Conservation (phyloP, 352 stramenopile genomes). For the Aphanomyces euteiches region DNA sequence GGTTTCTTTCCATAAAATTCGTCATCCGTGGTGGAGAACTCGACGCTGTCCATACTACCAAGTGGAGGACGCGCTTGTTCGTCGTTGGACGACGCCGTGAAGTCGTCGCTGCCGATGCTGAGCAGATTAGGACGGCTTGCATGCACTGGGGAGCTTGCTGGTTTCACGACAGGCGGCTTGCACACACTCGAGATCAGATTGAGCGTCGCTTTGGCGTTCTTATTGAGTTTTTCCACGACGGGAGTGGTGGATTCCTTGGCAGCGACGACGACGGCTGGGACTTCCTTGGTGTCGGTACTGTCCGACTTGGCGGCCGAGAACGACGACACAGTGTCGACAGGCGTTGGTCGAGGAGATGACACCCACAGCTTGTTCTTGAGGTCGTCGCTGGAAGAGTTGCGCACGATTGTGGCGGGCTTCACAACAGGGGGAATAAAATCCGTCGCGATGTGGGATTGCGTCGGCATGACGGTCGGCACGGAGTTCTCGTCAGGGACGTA, state of each 20-base stretch:
- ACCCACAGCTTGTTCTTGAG: no score
- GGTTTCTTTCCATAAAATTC: slow-evolving; percentile 10
- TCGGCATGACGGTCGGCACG: no score
- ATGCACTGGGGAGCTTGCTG: not conserved
- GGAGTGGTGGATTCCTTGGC: not conserved
- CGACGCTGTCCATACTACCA: slow-evolving; percentile 4
- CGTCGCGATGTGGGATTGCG: no score
- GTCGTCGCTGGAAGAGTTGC: no score
- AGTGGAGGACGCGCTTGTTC: not conserved
- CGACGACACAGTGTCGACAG: no score
- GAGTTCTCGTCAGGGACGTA: no score
- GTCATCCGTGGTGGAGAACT: slow-evolving; percentile 26
- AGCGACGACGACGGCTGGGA: not conserved
- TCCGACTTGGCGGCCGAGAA: no score
- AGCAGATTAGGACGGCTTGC: not conserved
- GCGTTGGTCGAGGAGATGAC: no score
- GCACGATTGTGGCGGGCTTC: no score
- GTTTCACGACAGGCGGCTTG: not conserved
- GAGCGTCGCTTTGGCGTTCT: not conserved
- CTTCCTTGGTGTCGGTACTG: not conserved
- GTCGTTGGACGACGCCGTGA: slow-evolving; percentile 6
- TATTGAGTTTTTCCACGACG: not conserved
- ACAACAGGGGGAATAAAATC: no score
- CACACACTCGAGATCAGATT: not conserved
- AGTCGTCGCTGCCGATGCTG: slow-evolving; percentile 17